A percentile compares a stretch with the other conserved stretches of the same genome.
These are phyloP conservation scores for Ehretia macrophylla DNA, from an alignment of 257 asterid genomes.

Conservation along the genomic window DNA sequence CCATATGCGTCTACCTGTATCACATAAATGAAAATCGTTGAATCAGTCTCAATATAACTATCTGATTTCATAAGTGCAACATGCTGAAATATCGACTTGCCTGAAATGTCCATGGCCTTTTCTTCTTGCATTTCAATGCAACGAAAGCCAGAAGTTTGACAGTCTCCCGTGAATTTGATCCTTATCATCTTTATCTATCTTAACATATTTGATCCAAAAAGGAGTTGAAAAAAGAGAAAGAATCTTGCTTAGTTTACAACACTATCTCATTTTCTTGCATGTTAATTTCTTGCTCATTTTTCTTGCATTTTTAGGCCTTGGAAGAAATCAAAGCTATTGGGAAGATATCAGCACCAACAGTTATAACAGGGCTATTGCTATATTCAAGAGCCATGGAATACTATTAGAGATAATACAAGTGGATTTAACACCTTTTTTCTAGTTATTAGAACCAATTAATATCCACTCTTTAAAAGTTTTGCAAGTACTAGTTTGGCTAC, in stretches of 20 bases:
- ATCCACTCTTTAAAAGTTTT: too few relatives aligned
- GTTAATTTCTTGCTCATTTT: neutral
- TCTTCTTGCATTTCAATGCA: constrained; percentile 94
- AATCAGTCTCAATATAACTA: constrained; percentile 7
- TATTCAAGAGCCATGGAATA: constrained; percentile 90
- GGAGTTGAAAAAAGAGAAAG: too few relatives aligned
- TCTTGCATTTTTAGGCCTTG: constrained; percentile 42
- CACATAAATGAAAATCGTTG: constrained; percentile 6
- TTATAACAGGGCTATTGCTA: constrained; percentile 66
- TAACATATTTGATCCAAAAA: too few relatives aligned
- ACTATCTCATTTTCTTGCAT: constrained; percentile 4
- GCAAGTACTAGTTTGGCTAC: too few relatives aligned
- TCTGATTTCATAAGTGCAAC: neutral
- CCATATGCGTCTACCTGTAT: constrained; percentile 80
- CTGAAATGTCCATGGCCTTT: constrained; percentile 89
- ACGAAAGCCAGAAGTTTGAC: constrained; percentile 93
- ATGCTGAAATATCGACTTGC: constrained; percentile 18
- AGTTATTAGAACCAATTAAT: too few relatives aligned
- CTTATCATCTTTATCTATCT: too few relatives aligned
- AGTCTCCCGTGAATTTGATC: constrained; percentile 59
- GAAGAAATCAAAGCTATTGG: constrained; percentile 82
- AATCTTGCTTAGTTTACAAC: too few relatives aligned
- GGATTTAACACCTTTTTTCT: too few relatives aligned
- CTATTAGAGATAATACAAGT: too few relatives aligned
- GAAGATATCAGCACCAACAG: constrained; percentile 77